These are phyloP conservation scores for Cladosporium sp. DNA, from an alignment of 2,329 filamentous ascomycete genomes.

Conservation along the genomic window DNA sequence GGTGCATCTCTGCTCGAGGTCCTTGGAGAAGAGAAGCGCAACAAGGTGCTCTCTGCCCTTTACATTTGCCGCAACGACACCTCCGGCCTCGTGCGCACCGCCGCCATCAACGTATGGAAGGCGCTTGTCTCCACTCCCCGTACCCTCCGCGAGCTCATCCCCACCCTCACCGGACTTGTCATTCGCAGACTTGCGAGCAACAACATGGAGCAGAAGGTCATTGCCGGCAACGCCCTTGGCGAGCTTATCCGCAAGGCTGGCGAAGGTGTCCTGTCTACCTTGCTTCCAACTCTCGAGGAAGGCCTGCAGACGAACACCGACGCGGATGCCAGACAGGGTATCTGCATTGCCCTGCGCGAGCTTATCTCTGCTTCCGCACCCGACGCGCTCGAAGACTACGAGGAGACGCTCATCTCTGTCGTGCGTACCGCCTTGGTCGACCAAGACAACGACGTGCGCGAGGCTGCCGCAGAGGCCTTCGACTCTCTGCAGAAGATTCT, in stretches of 20 bases:
- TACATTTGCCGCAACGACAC: slow-evolving; percentile 99
- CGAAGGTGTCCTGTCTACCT: slow-evolving; percentile 82
- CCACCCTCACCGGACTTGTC: slow-evolving; percentile 90
- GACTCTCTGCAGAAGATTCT: slow-evolving; percentile 91
- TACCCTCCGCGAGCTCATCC: slow-evolving; percentile 92
- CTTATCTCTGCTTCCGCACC: slow-evolving; percentile 85
- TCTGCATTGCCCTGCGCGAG: slow-evolving; percentile 93
- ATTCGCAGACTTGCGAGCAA: slow-evolving; percentile 91
- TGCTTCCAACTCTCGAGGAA: slow-evolving; percentile 90
- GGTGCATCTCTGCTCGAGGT: slow-evolving; percentile 91
- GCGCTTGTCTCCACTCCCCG: slow-evolving; percentile 88
- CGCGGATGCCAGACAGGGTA: slow-evolving; percentile 91
- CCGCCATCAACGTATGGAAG: slow-evolving; percentile 94
- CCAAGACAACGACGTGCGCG: slow-evolving; percentile 82
- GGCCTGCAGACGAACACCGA: slow-evolving; percentile 86
- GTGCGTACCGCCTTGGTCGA: slow-evolving; percentile 92
- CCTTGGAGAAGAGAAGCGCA: slow-evolving; percentile 91
- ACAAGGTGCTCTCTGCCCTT: slow-evolving; percentile 94
- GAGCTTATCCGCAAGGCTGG: slow-evolving; percentile 97
- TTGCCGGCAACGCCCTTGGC: slow-evolving; percentile 93
- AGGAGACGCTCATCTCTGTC: slow-evolving; percentile 92
- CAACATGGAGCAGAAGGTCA: slow-evolving; percentile 98
- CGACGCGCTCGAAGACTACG: slow-evolving; percentile 89
- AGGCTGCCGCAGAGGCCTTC: slow-evolving; percentile 95
- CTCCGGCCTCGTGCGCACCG: slow-evolving; percentile 82